Base-by-base conservation (phyloP, 345 rosid species). In the Anacardium occidentale region DNA sequence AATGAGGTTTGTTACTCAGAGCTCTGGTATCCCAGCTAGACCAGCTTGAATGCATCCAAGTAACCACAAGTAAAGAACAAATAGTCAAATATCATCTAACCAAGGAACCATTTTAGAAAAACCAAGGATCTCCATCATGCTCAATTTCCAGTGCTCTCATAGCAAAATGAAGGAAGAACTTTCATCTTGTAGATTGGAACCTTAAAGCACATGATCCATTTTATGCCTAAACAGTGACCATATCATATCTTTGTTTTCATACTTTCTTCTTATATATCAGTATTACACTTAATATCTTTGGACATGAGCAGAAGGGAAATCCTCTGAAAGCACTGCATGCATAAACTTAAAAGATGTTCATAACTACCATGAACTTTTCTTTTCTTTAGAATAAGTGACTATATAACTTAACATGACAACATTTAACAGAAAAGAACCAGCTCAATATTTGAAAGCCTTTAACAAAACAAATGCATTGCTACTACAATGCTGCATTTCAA, bases 291-390 rank as follows among this genome's bases (percentile, higher is more conserved):
- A 26, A 5, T 40, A 50, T 32, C 34, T 21, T 22, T 8, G 61
- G 52, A 64, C 48, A 37, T 45, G 22, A 18, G 2, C 32, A 45
- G 18, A 17, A 22, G 24, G 40, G 50, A 18, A 67, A 5, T 12
- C 59, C 75, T 22, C 25, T 62, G 24, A 66, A 62, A 52, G 34
- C 51, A 44, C 70, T 40, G 29, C 20, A 76, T 42, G 20, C 58
- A 37, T 3, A 25, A 22, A 25, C 17, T 48, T 48, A 53, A 54
- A 58, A 26, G 32, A 76, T 61, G 34, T 52, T 56, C 58, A 42
- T 26, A 52, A 66, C 50, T 32, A 62, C 52, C 63, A 66, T 15
- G 13, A 21, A 37, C 42, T 7, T 37, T 37, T 37, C 42, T 37
- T 37, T 37, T 37, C 42, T 37, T 37, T 37, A 5, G 42, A 37